Evolutionary conservation across 495 filamentous ascomycete genomes (phyloP).

Genomic region (Durotheca rogersii): DNA sequence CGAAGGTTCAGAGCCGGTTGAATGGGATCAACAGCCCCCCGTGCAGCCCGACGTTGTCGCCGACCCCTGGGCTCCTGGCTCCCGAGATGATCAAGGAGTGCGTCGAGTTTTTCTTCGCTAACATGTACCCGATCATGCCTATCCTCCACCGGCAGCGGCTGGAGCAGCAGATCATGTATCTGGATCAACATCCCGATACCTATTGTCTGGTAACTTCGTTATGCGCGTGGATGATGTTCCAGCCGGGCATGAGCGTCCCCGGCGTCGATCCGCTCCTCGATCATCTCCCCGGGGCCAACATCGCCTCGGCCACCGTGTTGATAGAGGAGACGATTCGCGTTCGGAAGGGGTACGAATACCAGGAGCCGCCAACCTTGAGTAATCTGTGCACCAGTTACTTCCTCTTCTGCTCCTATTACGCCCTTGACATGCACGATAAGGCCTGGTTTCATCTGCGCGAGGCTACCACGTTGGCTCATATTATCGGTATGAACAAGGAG

Average conservation of each 20-base stretch:
- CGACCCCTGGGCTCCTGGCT: slow-evolving; percentile 59
- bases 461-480: slow-evolving; percentile 62
- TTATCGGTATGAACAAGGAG: slow-evolving; percentile 63
- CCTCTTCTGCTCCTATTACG: slow-evolving; percentile 73
- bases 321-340: slow-evolving; percentile 75
- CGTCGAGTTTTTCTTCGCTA: slow-evolving; percentile 79
- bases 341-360: slow-evolving; percentile 70
- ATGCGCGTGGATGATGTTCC: slow-evolving; percentile 83
- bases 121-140: slow-evolving; percentile 82
- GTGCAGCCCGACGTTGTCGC: slow-evolving; percentile 46
- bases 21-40: slow-evolving; percentile 47
- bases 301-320: slow-evolving; percentile 60
- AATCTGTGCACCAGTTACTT: slow-evolving; percentile 78
- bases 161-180: slow-evolving; percentile 62
- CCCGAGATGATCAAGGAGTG: slow-evolving; percentile 64
- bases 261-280: slow-evolving; percentile 55
- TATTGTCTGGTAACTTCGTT: slow-evolving; percentile 80
- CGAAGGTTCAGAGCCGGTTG: slow-evolving; percentile 48
- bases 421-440: slow-evolving; percentile 68
- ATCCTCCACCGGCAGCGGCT: slow-evolving; percentile 70
- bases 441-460: slow-evolving; percentile 74
- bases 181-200: slow-evolving; percentile 65
- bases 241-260: slow-evolving; percentile 69
- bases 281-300: slow-evolving; percentile 53
- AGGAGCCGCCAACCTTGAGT: slow-evolving; percentile 67